Conservation (phyloP, 2,329 filamentous ascomycete species). For the Cladobotryum protrusum region DNA sequence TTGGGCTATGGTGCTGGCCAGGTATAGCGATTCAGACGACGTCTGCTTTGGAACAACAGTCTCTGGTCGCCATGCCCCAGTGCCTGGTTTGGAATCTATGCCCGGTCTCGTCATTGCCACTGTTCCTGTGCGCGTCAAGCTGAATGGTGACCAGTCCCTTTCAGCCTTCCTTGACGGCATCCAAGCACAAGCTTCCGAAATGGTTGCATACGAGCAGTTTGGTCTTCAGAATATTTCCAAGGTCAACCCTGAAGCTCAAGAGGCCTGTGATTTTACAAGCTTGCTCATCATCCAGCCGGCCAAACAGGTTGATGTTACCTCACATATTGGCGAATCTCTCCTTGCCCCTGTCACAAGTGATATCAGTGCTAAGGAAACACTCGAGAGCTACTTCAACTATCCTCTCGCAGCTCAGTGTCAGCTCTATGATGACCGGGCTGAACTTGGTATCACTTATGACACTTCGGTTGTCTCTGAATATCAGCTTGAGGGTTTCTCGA, state of each 20-base stretch:
- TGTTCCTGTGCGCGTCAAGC: slow-evolving; percentile 11
- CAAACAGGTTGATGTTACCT: background rate
- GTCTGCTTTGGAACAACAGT: slow-evolving; percentile 14
- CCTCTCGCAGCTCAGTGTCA: slow-evolving; percentile 1
- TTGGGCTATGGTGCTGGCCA: slow-evolving; percentile 7
- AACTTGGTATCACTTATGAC: slow-evolving; percentile 1
- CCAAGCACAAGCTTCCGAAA: slow-evolving; percentile 12
- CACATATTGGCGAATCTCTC: background rate
- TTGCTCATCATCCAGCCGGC: slow-evolving; percentile 5
- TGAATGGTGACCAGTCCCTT: slow-evolving; percentile 7
- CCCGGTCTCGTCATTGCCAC: slow-evolving; percentile 7
- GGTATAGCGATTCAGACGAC: slow-evolving; percentile 10
- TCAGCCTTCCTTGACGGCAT: slow-evolving; percentile 10
- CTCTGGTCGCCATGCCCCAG: slow-evolving; percentile 13
- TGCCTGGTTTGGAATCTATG: background rate
- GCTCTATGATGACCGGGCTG: background rate
- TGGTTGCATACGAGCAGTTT: slow-evolving; percentile 5
- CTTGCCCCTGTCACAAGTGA: background rate
- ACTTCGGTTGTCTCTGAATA: background rate
- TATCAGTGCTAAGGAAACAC: background rate
- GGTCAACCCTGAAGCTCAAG: background rate
- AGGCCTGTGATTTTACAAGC: slow-evolving; percentile 7
- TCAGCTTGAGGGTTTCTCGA: background rate
- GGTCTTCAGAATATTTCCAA: slow-evolving; percentile 9
- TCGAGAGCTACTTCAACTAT: slow-evolving; percentile 7